These are phyloP conservation scores for Metschnikowia peoriensis DNA, from an alignment of 805 yeast species.

Conservation along the genomic window DNA sequence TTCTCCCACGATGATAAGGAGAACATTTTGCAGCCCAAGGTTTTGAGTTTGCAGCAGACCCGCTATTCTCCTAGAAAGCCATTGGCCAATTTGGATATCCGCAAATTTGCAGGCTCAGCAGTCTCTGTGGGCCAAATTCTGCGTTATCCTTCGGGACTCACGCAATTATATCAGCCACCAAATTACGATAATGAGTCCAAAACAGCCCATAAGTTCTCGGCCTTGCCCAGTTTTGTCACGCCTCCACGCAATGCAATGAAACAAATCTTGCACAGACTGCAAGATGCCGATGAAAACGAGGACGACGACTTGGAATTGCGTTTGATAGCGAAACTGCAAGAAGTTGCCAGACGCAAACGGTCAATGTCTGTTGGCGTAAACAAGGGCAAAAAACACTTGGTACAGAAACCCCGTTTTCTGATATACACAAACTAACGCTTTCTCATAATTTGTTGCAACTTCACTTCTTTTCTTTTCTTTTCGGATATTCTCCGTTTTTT, in stretches of 20 bases:
- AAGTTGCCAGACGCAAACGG: slow-evolving; percentile 26
- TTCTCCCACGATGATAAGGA: slow-evolving; percentile 37
- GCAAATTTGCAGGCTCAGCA: slow-evolving; percentile 31
- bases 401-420: slow-evolving; percentile 32
- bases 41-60: slow-evolving; percentile 11
- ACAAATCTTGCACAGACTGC: slow-evolving; percentile 23
- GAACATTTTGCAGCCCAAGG: slow-evolving; percentile 37
- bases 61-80: slow-evolving; percentile 21
- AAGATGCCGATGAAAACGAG: not conserved
- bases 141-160: slow-evolving; percentile 20
- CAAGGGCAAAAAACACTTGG: slow-evolving; percentile 32
- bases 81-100: slow-evolving; percentile 28
- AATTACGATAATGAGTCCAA: slow-evolving; percentile 26
- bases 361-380: slow-evolving; percentile 41
- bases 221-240: slow-evolving; percentile 33
- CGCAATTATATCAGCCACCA: slow-evolving; percentile 30
- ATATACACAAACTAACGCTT: slow-evolving; percentile 13
- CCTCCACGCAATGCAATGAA: slow-evolving; percentile 29
- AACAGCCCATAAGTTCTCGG: slow-evolving; percentile 30
- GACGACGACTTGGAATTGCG: slow-evolving; percentile 21
- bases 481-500: not conserved
- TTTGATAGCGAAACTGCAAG: slow-evolving; percentile 21
- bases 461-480: not conserved
- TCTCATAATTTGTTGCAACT: not conserved
- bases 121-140: slow-evolving; percentile 8